phyloP scores from a whole-genome alignment of 495 filamentous ascomycete genomes.

The Neurospora sp. region DNA sequence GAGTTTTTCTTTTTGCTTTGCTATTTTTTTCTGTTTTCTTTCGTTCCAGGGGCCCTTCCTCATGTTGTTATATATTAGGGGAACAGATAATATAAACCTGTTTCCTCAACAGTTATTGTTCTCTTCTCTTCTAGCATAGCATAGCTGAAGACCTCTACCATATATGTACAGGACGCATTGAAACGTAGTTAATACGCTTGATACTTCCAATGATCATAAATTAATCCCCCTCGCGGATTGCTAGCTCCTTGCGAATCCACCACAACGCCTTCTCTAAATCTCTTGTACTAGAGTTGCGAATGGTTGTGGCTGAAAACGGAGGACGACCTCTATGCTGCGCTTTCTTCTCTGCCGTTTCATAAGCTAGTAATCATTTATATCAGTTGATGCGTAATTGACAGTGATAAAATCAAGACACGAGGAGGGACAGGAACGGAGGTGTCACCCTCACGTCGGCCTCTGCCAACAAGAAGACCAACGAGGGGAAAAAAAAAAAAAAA shows the following conservation, averaged over 20 bases:
- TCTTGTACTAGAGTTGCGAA: not conserved
- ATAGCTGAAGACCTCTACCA: too few relatives aligned
- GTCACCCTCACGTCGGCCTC: not conserved
- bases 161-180: not conserved
- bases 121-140: too few relatives aligned
- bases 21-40: not conserved
- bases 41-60: too few relatives aligned
- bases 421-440: not conserved
- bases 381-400: not conserved
- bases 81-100: too few relatives aligned
- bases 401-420: not conserved
- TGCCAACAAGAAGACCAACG: not conserved
- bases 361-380: not conserved
- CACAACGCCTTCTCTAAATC: not conserved
- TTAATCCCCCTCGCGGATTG: not conserved
- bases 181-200: not conserved
- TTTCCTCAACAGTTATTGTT: too few relatives aligned
- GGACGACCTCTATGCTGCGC: not conserved
- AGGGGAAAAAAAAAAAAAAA: not conserved
- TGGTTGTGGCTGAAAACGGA: not conserved
- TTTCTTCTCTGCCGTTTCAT: not conserved
- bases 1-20: too few relatives aligned
- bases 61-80: too few relatives aligned
- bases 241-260: not conserved
- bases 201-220: not conserved